Conservation (phyloP, 306 rosid genomes). For the Fragaria ananassa region DNA sequence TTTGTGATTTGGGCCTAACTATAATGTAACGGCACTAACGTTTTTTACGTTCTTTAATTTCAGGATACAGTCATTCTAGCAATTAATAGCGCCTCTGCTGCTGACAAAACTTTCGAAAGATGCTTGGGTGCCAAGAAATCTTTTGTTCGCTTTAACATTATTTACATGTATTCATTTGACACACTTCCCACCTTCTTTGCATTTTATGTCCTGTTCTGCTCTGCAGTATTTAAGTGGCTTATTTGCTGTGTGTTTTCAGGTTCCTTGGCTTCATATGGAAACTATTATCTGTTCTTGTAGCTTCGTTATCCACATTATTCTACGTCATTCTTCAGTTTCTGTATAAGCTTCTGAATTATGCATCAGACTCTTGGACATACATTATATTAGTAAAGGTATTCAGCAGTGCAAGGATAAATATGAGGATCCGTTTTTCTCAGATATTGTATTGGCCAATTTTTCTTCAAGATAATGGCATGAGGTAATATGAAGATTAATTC, state of each 20-base stretch:
- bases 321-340: slow-evolving; percentile 61
- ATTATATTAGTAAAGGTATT: slow-evolving; percentile 44
- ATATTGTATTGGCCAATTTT: slow-evolving; percentile 88
- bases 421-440: slow-evolving; percentile 67
- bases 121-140: slow-evolving; percentile 42
- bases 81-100: slow-evolving; percentile 63
- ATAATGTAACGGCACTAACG: slow-evolving; percentile 6
- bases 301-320: slow-evolving; percentile 62
- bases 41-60: slow-evolving; percentile 5
- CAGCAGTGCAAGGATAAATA: slow-evolving; percentile 56
- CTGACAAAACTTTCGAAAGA: slow-evolving; percentile 46
- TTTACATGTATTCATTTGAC: slow-evolving; percentile 40
- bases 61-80: slow-evolving; percentile 80
- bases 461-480: slow-evolving; percentile 64
- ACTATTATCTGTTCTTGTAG: slow-evolving; percentile 54
- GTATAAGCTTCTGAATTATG: slow-evolving; percentile 36
- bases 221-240: slow-evolving; percentile 28
- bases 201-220: slow-evolving; percentile 2
- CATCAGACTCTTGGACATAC: slow-evolving; percentile 56
- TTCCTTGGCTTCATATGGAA: slow-evolving; percentile 46
- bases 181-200: slow-evolving; percentile 15
- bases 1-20: slow-evolving; percentile 20
- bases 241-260: slow-evolving; percentile 50
- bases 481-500: slow-evolving; percentile 43
- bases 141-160: slow-evolving; percentile 33